Evolutionary conservation across 2,329 filamentous ascomycete genomes (phyloP).

Genomic region (Lasiodiplodia theobromae): DNA sequence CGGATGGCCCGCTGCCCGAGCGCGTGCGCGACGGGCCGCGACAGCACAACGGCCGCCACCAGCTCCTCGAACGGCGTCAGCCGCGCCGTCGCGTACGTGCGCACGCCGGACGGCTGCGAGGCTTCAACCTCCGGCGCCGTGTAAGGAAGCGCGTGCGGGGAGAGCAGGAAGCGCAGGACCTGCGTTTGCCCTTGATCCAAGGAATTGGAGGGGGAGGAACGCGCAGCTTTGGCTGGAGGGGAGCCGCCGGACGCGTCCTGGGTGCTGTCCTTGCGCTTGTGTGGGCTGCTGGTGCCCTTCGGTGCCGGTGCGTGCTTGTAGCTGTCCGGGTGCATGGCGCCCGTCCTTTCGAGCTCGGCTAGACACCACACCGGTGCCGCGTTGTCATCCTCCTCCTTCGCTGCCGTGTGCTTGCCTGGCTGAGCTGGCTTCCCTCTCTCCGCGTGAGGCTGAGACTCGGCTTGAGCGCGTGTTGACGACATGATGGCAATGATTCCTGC

Average conservation of each 20-base stretch:
- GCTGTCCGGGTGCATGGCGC: slow-evolving; percentile 13
- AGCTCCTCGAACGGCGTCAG: slow-evolving; percentile 55
- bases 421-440: neutral
- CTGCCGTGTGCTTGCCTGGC: neutral
- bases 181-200: neutral
- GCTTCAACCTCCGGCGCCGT: neutral
- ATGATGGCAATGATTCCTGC: neutral
- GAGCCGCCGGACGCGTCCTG: neutral
- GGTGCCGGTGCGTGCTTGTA: neutral
- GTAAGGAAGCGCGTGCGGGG: neutral
- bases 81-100: slow-evolving; percentile 32
- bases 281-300: neutral
- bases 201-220: neutral
- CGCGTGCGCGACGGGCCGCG: slow-evolving; percentile 53
- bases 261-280: slow-evolving; percentile 11
- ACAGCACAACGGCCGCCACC: slow-evolving; percentile 53
- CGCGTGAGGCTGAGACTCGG: neutral
- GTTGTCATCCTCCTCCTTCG: neutral
- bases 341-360: slow-evolving; percentile 10
- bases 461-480: slow-evolving; percentile 11
- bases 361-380: slow-evolving; percentile 7
- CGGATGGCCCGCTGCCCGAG: slow-evolving; percentile 54
- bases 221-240: slow-evolving; percentile 3
- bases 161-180: slow-evolving; percentile 18
- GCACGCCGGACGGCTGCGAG: neutral